Evolutionary conservation across 441 rosid genomes (phyloP).

Genomic region (Erodium moschatum): DNA sequence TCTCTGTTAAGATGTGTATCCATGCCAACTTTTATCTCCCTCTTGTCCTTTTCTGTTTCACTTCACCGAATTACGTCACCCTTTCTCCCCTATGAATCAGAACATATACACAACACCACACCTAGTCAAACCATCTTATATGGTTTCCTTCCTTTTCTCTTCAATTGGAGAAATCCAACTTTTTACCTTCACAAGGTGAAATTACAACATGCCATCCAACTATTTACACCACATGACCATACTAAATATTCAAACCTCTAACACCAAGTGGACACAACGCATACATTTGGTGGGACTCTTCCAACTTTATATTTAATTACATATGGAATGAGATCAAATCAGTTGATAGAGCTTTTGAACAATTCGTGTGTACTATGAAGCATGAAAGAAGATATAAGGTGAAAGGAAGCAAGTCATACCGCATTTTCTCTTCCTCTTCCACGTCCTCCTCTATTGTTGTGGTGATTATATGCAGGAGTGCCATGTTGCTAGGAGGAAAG

Average conservation of each 20-base stretch:
- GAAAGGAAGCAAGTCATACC: conserved; percentile 1
- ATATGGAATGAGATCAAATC: not conserved
- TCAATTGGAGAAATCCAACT: not conserved
- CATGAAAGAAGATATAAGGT: conserved; percentile 1
- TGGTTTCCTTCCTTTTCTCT: not conserved
- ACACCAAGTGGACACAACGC: not conserved
- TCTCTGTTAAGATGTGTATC: not conserved
- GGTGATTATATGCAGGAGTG: conserved; percentile 8
- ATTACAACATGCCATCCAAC: not conserved
- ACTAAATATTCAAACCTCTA: not conserved
- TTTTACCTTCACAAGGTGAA: not conserved
- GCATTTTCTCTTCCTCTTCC: conserved; percentile 12
- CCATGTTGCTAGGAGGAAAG: conserved; percentile 10
- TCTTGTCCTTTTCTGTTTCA: not conserved
- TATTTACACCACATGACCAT: not conserved
- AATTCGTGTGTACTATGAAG: not conserved
- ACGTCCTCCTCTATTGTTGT: not conserved
- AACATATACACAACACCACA: not conserved
- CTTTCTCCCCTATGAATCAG: not conserved
- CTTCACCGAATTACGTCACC: not conserved
- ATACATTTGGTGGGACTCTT: not conserved
- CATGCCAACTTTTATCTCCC: not conserved
- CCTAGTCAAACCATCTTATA: not conserved
- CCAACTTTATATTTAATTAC: not conserved
- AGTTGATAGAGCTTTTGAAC: not conserved